Evolutionary conservation across 371 early-diverging fungal genomes (phyloP), one percentile per base, ranked within the genome.

Genomic region (Mortierella sp.): DNA sequence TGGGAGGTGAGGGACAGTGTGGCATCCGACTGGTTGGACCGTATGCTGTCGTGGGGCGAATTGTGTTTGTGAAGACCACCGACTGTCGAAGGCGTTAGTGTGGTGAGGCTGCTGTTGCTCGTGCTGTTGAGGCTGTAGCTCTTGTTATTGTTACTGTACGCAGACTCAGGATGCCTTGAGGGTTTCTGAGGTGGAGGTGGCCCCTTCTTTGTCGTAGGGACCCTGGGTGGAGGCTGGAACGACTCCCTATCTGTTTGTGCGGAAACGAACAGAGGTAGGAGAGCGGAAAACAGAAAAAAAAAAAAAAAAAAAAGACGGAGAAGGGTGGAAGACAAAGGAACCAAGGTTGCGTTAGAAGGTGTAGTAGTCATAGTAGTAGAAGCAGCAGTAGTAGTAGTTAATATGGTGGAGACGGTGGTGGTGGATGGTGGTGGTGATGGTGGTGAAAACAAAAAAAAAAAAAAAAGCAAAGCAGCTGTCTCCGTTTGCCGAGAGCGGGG

Each of bases 11-110:
- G 23, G 66, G 30, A 64, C 37, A 68, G 28, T 9, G 51, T 64
- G 52, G 15, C 72, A 51, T 77, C 77, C 48, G 77, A 72, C 58
- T 72, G 72, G 61, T 77, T 77, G 62, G 77, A 72, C 55, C 77
- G 77, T 51, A 72, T 14, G 12, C 72, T 72, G 68, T 77, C 77
- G 64, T 71, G 77, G 29, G 70, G 75, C 11, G 75, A 62, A 53
- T 75, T 69, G 37, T 5, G 9, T 37, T 37, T 37, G 37, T 37
- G 37, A 37, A 37, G 37, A 37, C 37, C 37, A 37, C 37, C 37
- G 3, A 9, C 9, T 9, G 37, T 5, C 3, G 37, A 37, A 9
- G 37, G 37, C 37, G 37, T 37, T 9, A 37, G 37, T 37, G 37
- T 37, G 9, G 11, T 57, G 62, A 12, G n/a, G 47, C 50, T 62